Evolutionary conservation across 805 yeast species (phyloP), one percentile per base, ranked within the genome.

Genomic region (Cyberlindnera saturnus): DNA sequence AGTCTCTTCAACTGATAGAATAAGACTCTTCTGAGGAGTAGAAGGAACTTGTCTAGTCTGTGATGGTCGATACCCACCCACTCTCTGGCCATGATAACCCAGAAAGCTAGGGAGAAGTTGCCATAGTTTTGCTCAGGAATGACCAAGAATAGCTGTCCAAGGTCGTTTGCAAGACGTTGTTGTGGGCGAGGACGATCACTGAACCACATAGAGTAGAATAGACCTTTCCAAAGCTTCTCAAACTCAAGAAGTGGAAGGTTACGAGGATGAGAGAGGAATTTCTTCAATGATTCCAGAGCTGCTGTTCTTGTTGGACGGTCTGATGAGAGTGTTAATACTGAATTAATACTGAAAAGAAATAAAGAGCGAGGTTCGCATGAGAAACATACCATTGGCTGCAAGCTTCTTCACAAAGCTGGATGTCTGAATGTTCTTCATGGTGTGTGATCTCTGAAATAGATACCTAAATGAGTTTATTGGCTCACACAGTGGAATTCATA

Each of bases 151-250:
- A 80, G 56, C 26, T 64, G 69, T 2, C 91, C 95, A 48, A 93
- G 67, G 35, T 77, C 79, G 38, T 73, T 75, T 3, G 96, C 95
- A 32, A 93, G 68, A 46, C 81, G 68, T 63, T 89, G 96, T 64
- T 93, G 99, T 19, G 96, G 93, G 55, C 84, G 73, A 23, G 96
- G 96, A 59, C 90, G 78, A 63, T 93, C 99, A 60, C 95, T 77
- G 67, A 84, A 88, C 98, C 99, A 93, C 96, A 93, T 87, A 10
- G 96, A 78, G 60, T 73, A 93, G 64, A 83, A 93, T 34, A 93
- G 71, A n/a, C 98, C 99, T 65, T 86, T 89, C 97, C 99, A 93
- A 46, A 93, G 68, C 61, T 91, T 90, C 52, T 85, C 85, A 49
- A 79, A 70, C 29, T 62, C 65, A 6, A 70, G 56, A 33, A 80